A percentile compares a stretch with the other conserved stretches of the same genome.
Evolutionary conservation across 768 basidiomycete species (phyloP).

Genomic region (Boletus reticulatus): DNA sequence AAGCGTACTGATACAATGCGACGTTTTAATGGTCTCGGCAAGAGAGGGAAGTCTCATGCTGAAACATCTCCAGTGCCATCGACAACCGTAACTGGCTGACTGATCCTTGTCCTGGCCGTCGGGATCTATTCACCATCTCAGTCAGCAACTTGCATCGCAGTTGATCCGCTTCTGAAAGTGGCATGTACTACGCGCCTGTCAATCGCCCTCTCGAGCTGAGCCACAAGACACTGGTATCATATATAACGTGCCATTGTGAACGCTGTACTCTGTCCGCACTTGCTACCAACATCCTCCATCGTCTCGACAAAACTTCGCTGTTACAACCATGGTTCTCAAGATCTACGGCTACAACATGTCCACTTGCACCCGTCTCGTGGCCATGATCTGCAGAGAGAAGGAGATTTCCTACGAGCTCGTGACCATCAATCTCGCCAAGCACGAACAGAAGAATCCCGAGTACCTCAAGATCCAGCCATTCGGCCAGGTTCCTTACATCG

Average conservation of each 20-base stretch:
- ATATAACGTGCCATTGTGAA: conserved; percentile 2
- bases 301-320: neutral
- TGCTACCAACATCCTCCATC: neutral
- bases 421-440: conserved; percentile 39
- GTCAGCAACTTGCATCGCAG: too few relatives aligned
- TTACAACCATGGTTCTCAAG: conserved; percentile 36
- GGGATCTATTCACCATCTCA: too few relatives aligned
- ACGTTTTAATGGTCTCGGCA: too few relatives aligned
- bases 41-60: too few relatives aligned
- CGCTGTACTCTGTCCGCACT: neutral
- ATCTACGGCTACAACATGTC: conserved; percentile 36
- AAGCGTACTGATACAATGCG: too few relatives aligned
- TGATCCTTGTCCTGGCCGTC: too few relatives aligned
- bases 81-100: too few relatives aligned
- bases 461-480: conserved; percentile 56
- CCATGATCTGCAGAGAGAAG: conserved; percentile 52
- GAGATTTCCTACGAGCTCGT: conserved; percentile 53
- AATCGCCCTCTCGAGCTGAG: too few relatives aligned
- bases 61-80: too few relatives aligned
- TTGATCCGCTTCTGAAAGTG: too few relatives aligned
- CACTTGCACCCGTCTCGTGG: conserved; percentile 53
- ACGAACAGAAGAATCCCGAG: conserved; percentile 45
- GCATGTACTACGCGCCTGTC: too few relatives aligned
- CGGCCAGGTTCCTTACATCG: conserved; percentile 49
- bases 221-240: neutral